Evolutionary conservation across 169 alveolate species (phyloP), one percentile per base, ranked within the genome.

Genomic region (Cryptosporidium muris): DNA sequence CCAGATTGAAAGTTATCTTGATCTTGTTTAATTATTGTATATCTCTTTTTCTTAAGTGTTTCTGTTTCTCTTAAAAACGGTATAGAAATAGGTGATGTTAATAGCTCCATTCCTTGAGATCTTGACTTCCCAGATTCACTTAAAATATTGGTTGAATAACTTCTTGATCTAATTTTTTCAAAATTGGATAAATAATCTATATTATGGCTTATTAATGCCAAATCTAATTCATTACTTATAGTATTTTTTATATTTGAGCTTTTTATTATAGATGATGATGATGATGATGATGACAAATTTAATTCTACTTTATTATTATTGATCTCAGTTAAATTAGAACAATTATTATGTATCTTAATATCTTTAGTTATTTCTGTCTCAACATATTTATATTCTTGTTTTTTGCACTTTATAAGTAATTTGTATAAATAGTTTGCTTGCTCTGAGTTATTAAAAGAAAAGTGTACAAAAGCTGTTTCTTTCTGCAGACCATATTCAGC

Each of bases 391-490:
- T 60, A 34, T 60, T 60, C 49, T 16, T 16, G 11, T 4, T 25
- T 38, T 36, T 66, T 66, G 47, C 54, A 66, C 42, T 52, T 74
- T 6, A 14, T 25, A 1, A 54, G 25, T 11, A 36, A 16, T 11
- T 74, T 43, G 12, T 36, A 74, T 68, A 66, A 74, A 45, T 54
- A 42, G 37, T 45, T 45, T 43, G 85, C 85, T 1, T 49, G 47
- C 43, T 56, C 67, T n/a, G 36, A 43, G 8, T 48, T n/a, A 25
- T 74, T 74, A 58, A 74, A 74, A 4, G 85, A 74, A 74, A 74
- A 58, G 14, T 74, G 85, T 9, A 74, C 56, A 74, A 74, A 74
- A 34, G 43, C 34, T 5, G 85, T 74, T 58, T 74, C 74, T 48
- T 74, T 74, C 25, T 54, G 34, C 3, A 74, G 58, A 58, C 60